Percentiles rank a stretch among this genome's conserved stretches.
These are phyloP conservation scores for Silene coronaria DNA, from an alignment of 179 eudicot species.

Conservation along the genomic window DNA sequence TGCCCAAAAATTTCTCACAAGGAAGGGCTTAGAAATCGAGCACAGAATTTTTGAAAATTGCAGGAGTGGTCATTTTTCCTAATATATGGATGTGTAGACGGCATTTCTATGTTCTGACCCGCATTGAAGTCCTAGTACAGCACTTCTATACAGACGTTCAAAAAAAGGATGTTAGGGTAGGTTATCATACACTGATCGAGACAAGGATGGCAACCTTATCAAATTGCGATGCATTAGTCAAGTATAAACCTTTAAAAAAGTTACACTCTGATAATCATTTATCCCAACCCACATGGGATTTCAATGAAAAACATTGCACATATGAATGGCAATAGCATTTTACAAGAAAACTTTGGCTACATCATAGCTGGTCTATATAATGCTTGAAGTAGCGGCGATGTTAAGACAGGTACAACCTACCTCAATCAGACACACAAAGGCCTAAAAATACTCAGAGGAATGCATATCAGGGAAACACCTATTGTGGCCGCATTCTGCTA, in stretches of 20 bases:
- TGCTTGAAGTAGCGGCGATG: constrained; percentile 9
- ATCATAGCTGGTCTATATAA: constrained; percentile 5
- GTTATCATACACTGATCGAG: background rate
- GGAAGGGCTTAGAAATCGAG: too few relatives aligned
- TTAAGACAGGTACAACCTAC: constrained; percentile 2
- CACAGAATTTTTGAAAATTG: too few relatives aligned
- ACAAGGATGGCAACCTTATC: background rate
- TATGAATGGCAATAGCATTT: background rate
- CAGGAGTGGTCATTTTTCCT: too few relatives aligned
- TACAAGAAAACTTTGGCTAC: constrained; percentile 11
- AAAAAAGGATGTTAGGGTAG: background rate
- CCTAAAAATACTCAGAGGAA: constrained; percentile 10
- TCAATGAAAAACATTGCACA: background rate
- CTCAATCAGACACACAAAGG: constrained; percentile 7
- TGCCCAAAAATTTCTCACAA: too few relatives aligned
- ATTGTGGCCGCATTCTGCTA: constrained; percentile 65
- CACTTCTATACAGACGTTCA: background rate
- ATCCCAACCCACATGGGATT: background rate
- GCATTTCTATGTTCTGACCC: too few relatives aligned
- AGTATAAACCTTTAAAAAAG: background rate
- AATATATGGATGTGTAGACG: too few relatives aligned
- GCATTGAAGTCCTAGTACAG: background rate
- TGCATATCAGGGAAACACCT: constrained; percentile 1
- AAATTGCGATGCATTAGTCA: background rate
- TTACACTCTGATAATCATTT: background rate